phyloP scores from a whole-genome alignment of 257 asterid genomes.

The Scutellaria barbata region DNA sequence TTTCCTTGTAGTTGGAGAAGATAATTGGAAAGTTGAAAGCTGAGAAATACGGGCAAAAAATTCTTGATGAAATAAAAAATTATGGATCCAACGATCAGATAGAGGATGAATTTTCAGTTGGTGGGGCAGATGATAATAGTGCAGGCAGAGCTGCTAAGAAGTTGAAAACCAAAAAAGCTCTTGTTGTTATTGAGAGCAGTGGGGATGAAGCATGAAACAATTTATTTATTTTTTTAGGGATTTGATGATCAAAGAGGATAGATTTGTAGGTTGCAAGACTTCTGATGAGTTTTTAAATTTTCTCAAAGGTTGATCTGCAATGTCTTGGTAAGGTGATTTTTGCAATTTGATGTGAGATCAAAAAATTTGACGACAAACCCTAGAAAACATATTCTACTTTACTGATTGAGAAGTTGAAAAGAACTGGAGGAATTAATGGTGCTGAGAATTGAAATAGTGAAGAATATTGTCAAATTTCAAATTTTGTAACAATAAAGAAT shows the following conservation, averaged over 20 bases:
- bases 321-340: not conserved
- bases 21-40: constrained; percentile 87
- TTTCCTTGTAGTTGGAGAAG: constrained; percentile 76
- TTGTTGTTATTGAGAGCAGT: constrained; percentile 73
- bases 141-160: constrained; percentile 51
- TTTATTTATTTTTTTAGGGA: not conserved
- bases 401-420: too few species aligned
- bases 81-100: constrained; percentile 44
- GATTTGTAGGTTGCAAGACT: not conserved
- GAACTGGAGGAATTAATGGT: too few species aligned
- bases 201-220: constrained; percentile 67
- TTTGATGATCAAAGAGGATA: constrained; percentile 19
- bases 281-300: not conserved
- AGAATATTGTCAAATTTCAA: too few species aligned
- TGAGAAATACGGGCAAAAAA: constrained; percentile 68
- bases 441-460: too few species aligned
- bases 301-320: not conserved
- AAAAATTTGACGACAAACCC: too few species aligned
- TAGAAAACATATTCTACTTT: too few species aligned
- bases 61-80: constrained; percentile 58
- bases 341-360: not conserved
- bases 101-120: constrained; percentile 40
- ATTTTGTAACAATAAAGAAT: too few species aligned
- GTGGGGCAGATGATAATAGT: constrained; percentile 29
- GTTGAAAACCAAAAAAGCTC: constrained; percentile 51